phyloP scores from a whole-genome alignment of 768 basidiomycete species.

The Lentinula sp. region DNA sequence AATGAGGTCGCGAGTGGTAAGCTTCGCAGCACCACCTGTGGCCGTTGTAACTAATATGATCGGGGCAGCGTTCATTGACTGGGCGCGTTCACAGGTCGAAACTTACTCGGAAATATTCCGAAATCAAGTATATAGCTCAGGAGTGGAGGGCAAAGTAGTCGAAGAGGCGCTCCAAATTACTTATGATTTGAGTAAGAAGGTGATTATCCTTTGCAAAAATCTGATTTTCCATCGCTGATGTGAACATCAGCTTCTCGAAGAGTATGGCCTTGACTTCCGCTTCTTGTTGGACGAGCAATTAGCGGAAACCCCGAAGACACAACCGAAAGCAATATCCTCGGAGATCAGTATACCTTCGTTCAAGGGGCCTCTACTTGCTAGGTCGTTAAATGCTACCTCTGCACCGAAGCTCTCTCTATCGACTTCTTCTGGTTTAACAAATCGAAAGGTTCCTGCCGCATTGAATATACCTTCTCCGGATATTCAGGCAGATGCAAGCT shows the following conservation, averaged over 20 bases:
- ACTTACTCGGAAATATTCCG: slow-evolving; percentile 79
- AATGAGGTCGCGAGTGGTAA: slow-evolving; percentile 89
- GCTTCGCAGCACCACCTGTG: slow-evolving; percentile 21
- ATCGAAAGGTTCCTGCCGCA: background rate
- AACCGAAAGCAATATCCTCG: background rate
- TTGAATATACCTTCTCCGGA: slow-evolving; percentile 10
- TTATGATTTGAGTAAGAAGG: slow-evolving; percentile 78
- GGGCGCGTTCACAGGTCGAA: slow-evolving; percentile 86
- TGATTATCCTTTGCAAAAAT: slow-evolving; percentile 22
- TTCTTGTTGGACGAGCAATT: slow-evolving; percentile 82
- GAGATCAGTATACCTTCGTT: slow-evolving; percentile 22
- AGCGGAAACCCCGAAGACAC: slow-evolving; percentile 38
- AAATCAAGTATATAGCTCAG: slow-evolving; percentile 86
- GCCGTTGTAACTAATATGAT: background rate
- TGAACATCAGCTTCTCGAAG: slow-evolving; percentile 65
- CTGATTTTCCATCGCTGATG: background rate
- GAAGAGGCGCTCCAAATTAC: slow-evolving; percentile 78
- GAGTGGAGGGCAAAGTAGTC: slow-evolving; percentile 62
- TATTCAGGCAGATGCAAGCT: slow-evolving; percentile 11
- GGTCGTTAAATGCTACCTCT: slow-evolving; percentile 33
- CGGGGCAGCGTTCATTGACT: slow-evolving; percentile 81
- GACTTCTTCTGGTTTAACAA: background rate
- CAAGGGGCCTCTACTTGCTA: background rate
- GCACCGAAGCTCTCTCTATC: slow-evolving; percentile 15
- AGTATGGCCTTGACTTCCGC: slow-evolving; percentile 91